phyloP scores from a whole-genome alignment of 495 filamentous ascomycete species.

The Barbatosphaeria neglecta region DNA sequence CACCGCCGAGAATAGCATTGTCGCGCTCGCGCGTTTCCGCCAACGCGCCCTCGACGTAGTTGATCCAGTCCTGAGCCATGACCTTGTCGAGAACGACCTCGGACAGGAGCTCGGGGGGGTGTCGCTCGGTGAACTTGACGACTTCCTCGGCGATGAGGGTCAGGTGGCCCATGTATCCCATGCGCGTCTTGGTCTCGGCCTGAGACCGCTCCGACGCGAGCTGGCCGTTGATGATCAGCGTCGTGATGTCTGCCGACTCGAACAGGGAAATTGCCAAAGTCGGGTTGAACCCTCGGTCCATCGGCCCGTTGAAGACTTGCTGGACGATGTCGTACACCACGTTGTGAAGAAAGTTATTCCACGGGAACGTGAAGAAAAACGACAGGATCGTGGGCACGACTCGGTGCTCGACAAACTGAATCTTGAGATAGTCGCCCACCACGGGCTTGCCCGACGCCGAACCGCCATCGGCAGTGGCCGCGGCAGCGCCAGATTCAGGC shows the following conservation, averaged over 20 bases:
- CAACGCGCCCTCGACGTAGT: slow-evolving; percentile 89
- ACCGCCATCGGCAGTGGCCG: slow-evolving; percentile 3
- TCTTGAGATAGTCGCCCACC: slow-evolving; percentile 94
- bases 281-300: slow-evolving; percentile 92
- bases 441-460: slow-evolving; percentile 60
- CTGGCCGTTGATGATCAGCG: slow-evolving; percentile 85
- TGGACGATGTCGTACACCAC: slow-evolving; percentile 99
- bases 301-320: slow-evolving; percentile 97
- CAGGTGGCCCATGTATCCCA: slow-evolving; percentile 97
- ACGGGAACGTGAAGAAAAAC: slow-evolving; percentile 97
- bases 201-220: slow-evolving; percentile 75
- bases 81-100: slow-evolving; percentile 79
- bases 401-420: slow-evolving; percentile 86
- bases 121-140: slow-evolving; percentile 93
- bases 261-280: slow-evolving; percentile 89
- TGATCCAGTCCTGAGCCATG: slow-evolving; percentile 77
- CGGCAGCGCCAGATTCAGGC: slow-evolving; percentile 2
- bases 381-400: slow-evolving; percentile 89
- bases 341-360: slow-evolving; percentile 99
- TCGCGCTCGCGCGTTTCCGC: slow-evolving; percentile 92
- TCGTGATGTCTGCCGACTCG: slow-evolving; percentile 77
- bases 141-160: slow-evolving; percentile 98
- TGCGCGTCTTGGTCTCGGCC: slow-evolving; percentile 67
- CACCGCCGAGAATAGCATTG: slow-evolving; percentile 95
- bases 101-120: slow-evolving; percentile 77